These are phyloP conservation scores for Cercospora beticola DNA, from an alignment of 2,329 filamentous ascomycete genomes.

Conservation along the genomic window DNA sequence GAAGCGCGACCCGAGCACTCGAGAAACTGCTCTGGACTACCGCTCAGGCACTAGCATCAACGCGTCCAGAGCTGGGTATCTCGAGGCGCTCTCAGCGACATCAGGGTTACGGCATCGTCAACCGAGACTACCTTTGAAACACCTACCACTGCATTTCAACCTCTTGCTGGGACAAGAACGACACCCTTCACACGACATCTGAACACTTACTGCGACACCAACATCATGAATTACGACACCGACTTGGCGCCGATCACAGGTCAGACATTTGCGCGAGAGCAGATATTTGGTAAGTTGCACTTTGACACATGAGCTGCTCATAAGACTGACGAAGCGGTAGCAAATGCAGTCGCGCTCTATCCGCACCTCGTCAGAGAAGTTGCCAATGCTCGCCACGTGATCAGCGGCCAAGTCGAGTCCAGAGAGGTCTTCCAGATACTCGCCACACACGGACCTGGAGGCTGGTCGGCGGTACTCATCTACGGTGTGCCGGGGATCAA, in stretches of 20 bases:
- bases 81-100: too few species aligned
- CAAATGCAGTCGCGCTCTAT: neutral
- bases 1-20: neutral
- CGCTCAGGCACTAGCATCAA: neutral
- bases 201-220: too few species aligned
- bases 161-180: too few species aligned
- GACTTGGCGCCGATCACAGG: neutral
- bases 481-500: neutral
- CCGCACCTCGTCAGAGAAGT: neutral
- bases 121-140: too few species aligned
- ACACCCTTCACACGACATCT: too few species aligned
- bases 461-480: neutral
- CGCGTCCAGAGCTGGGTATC: too few species aligned
- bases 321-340: neutral
- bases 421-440: slow-evolving; percentile 2
- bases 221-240: too few species aligned
- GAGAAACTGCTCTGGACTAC: neutral
- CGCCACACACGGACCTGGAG: neutral
- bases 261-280: neutral
- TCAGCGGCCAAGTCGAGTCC: neutral
- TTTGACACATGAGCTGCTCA: neutral
- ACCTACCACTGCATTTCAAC: too few species aligned
- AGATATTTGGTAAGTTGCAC: neutral
- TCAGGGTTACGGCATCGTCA: too few species aligned
- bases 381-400: neutral